Conservation (phyloP, 2,329 filamentous ascomycete genomes). For the Capronia americana region DNA sequence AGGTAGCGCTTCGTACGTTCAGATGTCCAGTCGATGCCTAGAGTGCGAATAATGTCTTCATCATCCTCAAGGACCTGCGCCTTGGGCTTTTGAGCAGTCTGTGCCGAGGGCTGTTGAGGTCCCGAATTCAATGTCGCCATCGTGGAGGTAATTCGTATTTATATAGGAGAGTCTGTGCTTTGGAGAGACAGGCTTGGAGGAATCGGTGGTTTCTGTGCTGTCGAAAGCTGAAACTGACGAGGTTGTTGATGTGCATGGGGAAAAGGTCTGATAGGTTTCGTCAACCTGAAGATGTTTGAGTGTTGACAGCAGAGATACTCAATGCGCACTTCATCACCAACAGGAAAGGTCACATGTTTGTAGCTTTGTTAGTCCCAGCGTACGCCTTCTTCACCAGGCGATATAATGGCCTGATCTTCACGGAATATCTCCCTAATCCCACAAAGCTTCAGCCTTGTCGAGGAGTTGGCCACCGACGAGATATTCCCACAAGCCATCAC, state of each 20-base stretch:
- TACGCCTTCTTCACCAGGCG: not conserved
- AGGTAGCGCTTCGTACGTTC: not conserved
- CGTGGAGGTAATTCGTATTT: not conserved
- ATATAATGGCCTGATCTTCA: not conserved
- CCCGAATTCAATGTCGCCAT: not conserved
- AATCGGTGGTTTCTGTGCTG: not conserved
- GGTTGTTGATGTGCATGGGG: not conserved
- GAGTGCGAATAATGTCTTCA: not conserved
- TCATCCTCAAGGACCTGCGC: not conserved
- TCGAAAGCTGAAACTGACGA: not conserved
- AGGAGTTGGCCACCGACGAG: not conserved
- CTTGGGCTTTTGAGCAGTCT: not conserved
- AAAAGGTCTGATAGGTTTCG: not conserved
- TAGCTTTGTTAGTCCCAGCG: not conserved
- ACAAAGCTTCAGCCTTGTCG: not conserved
- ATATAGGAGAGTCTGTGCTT: not conserved
- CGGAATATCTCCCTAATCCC: not conserved
- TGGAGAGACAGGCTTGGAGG: too few relatives aligned
- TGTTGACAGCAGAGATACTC: not conserved
- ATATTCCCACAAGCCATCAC: not conserved
- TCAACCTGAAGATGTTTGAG: not conserved
- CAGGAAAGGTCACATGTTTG: not conserved
- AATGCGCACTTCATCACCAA: not conserved
- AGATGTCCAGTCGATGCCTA: constrained; percentile 4
- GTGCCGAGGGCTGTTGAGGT: not conserved